Evolutionary conservation across 192 early-diverging fungal genomes (phyloP).

Genomic region (Allomyces arbusculus): DNA sequence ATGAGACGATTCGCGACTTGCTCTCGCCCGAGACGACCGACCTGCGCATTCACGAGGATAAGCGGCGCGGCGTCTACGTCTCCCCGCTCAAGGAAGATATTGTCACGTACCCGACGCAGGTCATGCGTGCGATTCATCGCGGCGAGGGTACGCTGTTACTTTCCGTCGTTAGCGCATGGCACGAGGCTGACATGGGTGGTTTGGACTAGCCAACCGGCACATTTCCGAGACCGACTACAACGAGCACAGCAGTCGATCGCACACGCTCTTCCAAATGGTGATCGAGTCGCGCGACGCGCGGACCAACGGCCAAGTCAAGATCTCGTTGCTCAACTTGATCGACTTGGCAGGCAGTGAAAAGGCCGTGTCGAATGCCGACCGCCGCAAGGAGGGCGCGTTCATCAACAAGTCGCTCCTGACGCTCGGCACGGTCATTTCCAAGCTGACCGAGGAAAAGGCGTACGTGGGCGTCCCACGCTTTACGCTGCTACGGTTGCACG

Average conservation of each 20-base stretch:
- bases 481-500: background rate
- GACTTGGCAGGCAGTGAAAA: slow-evolving; percentile 95
- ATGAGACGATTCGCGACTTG: slow-evolving; percentile 78
- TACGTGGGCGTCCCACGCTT: background rate
- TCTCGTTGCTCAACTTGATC: slow-evolving; percentile 53
- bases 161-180: background rate
- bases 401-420: slow-evolving; percentile 85
- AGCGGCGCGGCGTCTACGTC: slow-evolving; percentile 52
- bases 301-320: slow-evolving; percentile 19
- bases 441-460: slow-evolving; percentile 49
- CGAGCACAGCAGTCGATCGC: slow-evolving; percentile 71
- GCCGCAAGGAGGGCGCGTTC: slow-evolving; percentile 88
- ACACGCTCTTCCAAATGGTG: slow-evolving; percentile 88
- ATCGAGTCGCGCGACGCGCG: slow-evolving; percentile 6
- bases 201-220: slow-evolving; percentile 43
- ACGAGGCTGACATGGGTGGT: background rate
- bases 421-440: slow-evolving; percentile 79
- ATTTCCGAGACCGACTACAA: slow-evolving; percentile 86
- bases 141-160: slow-evolving; percentile 32
- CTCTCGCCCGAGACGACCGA: slow-evolving; percentile 61
- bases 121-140: slow-evolving; percentile 48
- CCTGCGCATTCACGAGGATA: slow-evolving; percentile 70
- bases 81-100: slow-evolving; percentile 50
- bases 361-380: slow-evolving; percentile 49
- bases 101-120: slow-evolving; percentile 44